Base-by-base conservation (phyloP, 140 eudicot species). In the Cichorium intybus region DNA sequence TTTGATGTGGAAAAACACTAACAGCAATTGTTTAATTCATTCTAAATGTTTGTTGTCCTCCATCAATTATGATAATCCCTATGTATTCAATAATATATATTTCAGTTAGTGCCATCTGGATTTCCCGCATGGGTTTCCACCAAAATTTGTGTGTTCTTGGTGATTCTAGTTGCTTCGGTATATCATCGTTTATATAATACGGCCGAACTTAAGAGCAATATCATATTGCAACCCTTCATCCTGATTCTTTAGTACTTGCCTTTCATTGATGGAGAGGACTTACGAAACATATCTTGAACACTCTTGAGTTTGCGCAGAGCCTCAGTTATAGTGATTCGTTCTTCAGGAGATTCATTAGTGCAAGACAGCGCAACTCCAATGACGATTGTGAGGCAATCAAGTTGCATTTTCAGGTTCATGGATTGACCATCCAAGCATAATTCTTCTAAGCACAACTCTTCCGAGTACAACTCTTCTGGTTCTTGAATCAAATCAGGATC, bases 291-390 rank as follows among this genome's bases (percentile, higher is more conserved):
- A 54, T 72, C 75, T 63, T 24, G 55, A 49, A 69, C 69, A 37
- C 26, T 57, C 64, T 71, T 74, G 18, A 86, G 82, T 64, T 69
- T 71, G 43, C 68, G 60, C 10, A 77, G 75, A 46, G 82, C 87
- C 24, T 86, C 85, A 21, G 17, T 52, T 64, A 83, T 75, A 71
- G 64, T 55, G 8, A 71, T 69, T 35, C 90, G 76, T 29, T 58
- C 79, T 15, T 72, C 83, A 0, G 95, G 87, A 51, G 76, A 76
- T 24, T 77, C 81, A 1, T 54, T 79, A 27, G 79, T 54, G 55
- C 95, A 86, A 18, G 90, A 68, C 35, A 86, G 77, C 16, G 87
- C 90, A 48, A 86, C 56, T 56, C 75, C 77, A 3, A 83, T 60
- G 47, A 86, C 17, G 1, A 56, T 48, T 17, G 35, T 62, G 16